Conservation (phyloP, 192 early-diverging fungal species). For the Rhizophagus sp. region DNA sequence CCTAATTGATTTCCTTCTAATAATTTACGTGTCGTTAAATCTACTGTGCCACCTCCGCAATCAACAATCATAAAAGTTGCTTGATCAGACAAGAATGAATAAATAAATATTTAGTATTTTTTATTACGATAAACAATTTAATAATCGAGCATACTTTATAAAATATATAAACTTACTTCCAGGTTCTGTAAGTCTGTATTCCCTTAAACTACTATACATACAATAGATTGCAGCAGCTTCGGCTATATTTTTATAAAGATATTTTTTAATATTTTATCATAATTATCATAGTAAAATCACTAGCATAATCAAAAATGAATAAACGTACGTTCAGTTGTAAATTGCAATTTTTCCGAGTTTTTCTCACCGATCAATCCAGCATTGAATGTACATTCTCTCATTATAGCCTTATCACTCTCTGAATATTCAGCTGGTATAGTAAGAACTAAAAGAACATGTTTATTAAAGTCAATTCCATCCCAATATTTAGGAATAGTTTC, state of each 20-base stretch:
- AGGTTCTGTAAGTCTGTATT: too few species aligned
- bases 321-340: too few species aligned
- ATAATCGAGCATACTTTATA: background rate
- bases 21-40: constrained; percentile 43
- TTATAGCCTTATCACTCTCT: background rate
- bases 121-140: background rate
- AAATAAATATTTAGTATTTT: too few species aligned
- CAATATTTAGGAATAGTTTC: background rate
- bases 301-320: too few species aligned
- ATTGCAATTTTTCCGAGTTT: too few species aligned
- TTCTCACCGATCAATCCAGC: background rate
- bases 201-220: background rate
- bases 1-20: background rate
- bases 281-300: too few species aligned
- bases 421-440: background rate
- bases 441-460: background rate
- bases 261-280: too few species aligned
- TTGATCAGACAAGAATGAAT: background rate
- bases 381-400: background rate
- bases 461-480: background rate
- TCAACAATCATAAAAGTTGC: constrained; percentile 60
- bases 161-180: constrained; percentile 2
- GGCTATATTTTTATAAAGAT: background rate
- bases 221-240: constrained; percentile 19
- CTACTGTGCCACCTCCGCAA: constrained; percentile 59